Evolutionary conservation across 1,139 yeast genomes (phyloP), one percentile per base, ranked within the genome.

Genomic region (Hyphopichia khmerensis): DNA sequence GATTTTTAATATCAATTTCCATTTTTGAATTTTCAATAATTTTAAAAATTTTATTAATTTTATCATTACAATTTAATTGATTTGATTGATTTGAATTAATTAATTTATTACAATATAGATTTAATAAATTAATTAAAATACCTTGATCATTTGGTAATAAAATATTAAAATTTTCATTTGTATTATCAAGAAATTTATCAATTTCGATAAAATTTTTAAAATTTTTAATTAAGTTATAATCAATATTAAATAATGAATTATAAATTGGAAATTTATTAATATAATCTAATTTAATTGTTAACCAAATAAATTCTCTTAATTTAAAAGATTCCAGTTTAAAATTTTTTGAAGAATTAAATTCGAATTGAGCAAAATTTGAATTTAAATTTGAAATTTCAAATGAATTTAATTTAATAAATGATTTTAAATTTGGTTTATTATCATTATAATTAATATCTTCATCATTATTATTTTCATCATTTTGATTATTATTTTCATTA

Each of bases 261-360:
- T n/a, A 33, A 33, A 17, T 33, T 3, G 68, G 67, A 44, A 57
- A 50, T 13, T 42, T 45, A 15, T 48, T 45, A 10, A 52, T 31
- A 46, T 62, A 57, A 36, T 67, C 64, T 13, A 58, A 43, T 45
- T 61, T 63, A 17, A 69, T 61, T 18, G 67, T 47, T 34, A 57
- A 53, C 74, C 75, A 70, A 10, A 67, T 44, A 11, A 54, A 43
- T 19, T 60, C 60, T 33, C 75, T 55, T 19, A 69, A 49, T 45
- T 64, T 64, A 26, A 48, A 49, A 2, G 72, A 54, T 41, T 66
- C 72, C 13, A 62, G 50, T 47, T 48, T 43, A 35, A 42, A 42
- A 41, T 47, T 47, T 9, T 47, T 31, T 43, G 62, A n/a, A n/a
- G n/a, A 65, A 11, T 53, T 49, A 35, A 55, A 53, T 31, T 67